Conservation (phyloP, 805 yeast genomes). For the Hanseniaspora vineae region DNA sequence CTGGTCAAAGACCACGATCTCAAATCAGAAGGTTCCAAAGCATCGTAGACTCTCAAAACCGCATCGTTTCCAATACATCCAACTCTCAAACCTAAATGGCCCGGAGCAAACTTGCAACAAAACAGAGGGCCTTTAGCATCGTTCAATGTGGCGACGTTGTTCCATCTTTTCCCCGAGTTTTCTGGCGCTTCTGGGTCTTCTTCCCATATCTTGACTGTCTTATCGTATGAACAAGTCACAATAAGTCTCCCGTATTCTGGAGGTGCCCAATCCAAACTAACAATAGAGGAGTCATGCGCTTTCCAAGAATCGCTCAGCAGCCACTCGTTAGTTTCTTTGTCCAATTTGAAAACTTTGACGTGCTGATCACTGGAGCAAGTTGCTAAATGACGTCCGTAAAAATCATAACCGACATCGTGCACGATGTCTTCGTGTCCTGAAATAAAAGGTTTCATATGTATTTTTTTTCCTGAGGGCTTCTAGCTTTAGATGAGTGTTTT, state of each 20-base stretch:
- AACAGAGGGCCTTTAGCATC: conserved; percentile 85
- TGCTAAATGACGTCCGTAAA: conserved; percentile 84
- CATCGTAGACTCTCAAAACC: conserved; percentile 70
- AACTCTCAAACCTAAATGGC: conserved; percentile 64
- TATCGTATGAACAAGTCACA: conserved; percentile 82
- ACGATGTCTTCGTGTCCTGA: conserved; percentile 91
- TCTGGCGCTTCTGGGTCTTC: conserved; percentile 68
- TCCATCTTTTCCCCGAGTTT: conserved; percentile 79
- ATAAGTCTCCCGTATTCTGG: conserved; percentile 85
- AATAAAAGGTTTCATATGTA: conserved; percentile 53
- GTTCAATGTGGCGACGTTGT: conserved; percentile 56
- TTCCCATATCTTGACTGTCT: conserved; percentile 84
- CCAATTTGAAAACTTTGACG: conserved; percentile 74
- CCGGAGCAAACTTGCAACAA: conserved; percentile 82
- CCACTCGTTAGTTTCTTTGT: conserved; percentile 61
- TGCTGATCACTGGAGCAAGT: conserved; percentile 94
- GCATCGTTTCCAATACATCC: conserved; percentile 91
- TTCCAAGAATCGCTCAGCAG: conserved; percentile 79
- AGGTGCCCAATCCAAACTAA: conserved; percentile 80
- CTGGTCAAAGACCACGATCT: conserved; percentile 67
- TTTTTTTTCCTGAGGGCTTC: background rate
- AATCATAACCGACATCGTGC: conserved; percentile 84
- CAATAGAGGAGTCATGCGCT: conserved; percentile 85
- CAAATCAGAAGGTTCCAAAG: conserved; percentile 79
- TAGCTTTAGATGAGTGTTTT: no score